Base-by-base conservation (phyloP, 2,329 filamentous ascomycete species). In the Fusarium sp. region DNA sequence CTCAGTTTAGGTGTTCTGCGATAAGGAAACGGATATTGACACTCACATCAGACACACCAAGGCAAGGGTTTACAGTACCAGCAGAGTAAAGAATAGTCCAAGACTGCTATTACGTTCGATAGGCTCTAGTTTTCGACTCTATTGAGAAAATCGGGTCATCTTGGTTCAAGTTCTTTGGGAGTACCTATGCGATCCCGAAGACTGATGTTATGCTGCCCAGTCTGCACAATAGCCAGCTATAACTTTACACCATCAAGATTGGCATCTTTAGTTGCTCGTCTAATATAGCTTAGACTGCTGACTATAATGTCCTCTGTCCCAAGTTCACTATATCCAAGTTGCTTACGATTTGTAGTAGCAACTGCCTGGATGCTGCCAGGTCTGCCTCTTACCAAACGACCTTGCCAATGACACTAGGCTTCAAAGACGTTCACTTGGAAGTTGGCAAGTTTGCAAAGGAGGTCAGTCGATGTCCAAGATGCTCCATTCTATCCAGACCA, bases 191-290 rank as follows among this genome's bases (percentile, higher is more conserved):
- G 18, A n/a, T n/a, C 34, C n/a, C 1, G 34, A 37, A 37, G 2
- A 1, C 34, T n/a, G 34, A n/a, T 37, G 18, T 37, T n/a, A n/a
- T 18, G 18, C 6, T 18, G 3, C 6, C 7, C 6, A 37, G 34
- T 37, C 34, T 37, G 3, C 11, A n/a, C 6, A 11, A 37, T 12
- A 9, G n/a, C 6, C 34, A 37, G 11, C 34, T 37, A 18, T 9
- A 41, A 2, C 13, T 39, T n/a, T 6, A 7, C 19, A 51, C 9
- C 4, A 19, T 11, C 12, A 14, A 8, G 1, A 11, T 10, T 11
- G 16, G 4, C 30, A 7, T n/a, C 2, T 5, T 25, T 18, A 2
- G 16, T 31, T 23, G 2, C 8, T 5, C 4, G 2, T 11, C 4
- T 4, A 5, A 16, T 16, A 5, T 10, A 37, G 4, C 9, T 6